These are phyloP conservation scores for Endothia cerciana DNA, from an alignment of 2,329 filamentous ascomycete species.

Conservation along the genomic window DNA sequence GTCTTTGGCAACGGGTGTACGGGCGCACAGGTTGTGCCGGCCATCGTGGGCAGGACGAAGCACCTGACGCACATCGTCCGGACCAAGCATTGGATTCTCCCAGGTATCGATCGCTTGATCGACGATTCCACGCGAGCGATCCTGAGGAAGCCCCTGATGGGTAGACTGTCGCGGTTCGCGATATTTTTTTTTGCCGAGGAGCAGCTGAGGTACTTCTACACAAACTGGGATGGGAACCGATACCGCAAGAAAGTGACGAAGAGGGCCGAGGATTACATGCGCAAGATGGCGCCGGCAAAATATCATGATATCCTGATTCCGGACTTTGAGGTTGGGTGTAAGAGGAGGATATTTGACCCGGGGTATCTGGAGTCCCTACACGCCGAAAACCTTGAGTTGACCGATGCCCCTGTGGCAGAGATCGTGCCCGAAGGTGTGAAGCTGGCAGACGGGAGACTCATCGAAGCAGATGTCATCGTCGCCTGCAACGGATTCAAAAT, in stretches of 20 bases:
- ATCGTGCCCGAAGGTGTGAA: constrained; percentile 48
- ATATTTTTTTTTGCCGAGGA: constrained; percentile 46
- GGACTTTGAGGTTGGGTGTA: constrained; percentile 66
- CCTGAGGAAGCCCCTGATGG: constrained; percentile 50
- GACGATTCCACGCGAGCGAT: constrained; percentile 46
- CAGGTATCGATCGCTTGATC: constrained; percentile 65
- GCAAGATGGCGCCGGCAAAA: constrained; percentile 55
- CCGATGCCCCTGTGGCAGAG: constrained; percentile 51
- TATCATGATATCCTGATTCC: constrained; percentile 66
- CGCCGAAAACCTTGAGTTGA: constrained; percentile 49
- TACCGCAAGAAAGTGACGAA: constrained; percentile 44
- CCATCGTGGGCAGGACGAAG: constrained; percentile 38
- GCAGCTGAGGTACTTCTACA: constrained; percentile 42
- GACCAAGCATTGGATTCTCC: constrained; percentile 48
- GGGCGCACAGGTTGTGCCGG: constrained; percentile 41
- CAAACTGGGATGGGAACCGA: constrained; percentile 41
- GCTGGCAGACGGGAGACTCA: constrained; percentile 42
- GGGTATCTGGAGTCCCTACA: constrained; percentile 59
- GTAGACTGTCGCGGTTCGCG: constrained; percentile 45
- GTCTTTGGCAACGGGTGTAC: constrained; percentile 44
- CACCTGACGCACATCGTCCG: constrained; percentile 48
- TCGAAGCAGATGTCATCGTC: constrained; percentile 62
- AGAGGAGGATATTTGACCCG: constrained; percentile 64
- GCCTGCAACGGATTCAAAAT: constrained; percentile 65
- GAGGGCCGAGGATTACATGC: constrained; percentile 46